These are phyloP conservation scores for Pachysandra terminalis DNA, from an alignment of 164 flowering plant genomes.

Conservation along the genomic window DNA sequence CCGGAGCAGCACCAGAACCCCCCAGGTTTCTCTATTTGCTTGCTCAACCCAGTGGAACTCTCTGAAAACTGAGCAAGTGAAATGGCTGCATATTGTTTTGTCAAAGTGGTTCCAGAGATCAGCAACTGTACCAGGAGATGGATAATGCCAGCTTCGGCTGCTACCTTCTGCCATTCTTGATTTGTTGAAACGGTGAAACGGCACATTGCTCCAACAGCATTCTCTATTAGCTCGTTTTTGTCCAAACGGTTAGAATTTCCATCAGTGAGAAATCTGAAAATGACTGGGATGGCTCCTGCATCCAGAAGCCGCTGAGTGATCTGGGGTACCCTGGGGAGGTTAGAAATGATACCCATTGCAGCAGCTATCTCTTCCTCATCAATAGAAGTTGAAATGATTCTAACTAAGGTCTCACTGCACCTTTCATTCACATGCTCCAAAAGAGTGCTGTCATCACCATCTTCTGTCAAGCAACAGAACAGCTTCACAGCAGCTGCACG, in stretches of 20 bases:
- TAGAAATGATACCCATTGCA: conserved; percentile 53
- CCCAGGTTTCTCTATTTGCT: conserved; percentile 27
- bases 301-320: conserved; percentile 56
- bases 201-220: conserved; percentile 51
- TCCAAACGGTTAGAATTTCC: conserved; percentile 20
- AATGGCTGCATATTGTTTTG: conserved; percentile 46
- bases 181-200: conserved; percentile 47
- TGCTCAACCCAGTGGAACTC: conserved; percentile 38
- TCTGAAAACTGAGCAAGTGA: conserved; percentile 53
- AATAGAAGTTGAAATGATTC: conserved; percentile 34
- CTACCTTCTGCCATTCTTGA: conserved; percentile 45
- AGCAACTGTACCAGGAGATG: conserved; percentile 48
- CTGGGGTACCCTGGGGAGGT: conserved; percentile 40
- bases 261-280: conserved; percentile 23
- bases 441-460: conserved; percentile 29
- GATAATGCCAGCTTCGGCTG: conserved; percentile 47
- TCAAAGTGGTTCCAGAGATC: conserved; percentile 40
- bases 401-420: conserved; percentile 39
- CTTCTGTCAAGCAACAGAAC: conserved; percentile 47
- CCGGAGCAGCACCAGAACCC: conserved; percentile 54
- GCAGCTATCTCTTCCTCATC: conserved; percentile 53
- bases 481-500: conserved; percentile 60
- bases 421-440: conserved; percentile 42
- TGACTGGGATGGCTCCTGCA: conserved; percentile 38
- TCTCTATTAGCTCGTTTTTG: conserved; percentile 38